Base-by-base conservation (phyloP, 768 basidiomycete species). In the Boletus edulis region DNA sequence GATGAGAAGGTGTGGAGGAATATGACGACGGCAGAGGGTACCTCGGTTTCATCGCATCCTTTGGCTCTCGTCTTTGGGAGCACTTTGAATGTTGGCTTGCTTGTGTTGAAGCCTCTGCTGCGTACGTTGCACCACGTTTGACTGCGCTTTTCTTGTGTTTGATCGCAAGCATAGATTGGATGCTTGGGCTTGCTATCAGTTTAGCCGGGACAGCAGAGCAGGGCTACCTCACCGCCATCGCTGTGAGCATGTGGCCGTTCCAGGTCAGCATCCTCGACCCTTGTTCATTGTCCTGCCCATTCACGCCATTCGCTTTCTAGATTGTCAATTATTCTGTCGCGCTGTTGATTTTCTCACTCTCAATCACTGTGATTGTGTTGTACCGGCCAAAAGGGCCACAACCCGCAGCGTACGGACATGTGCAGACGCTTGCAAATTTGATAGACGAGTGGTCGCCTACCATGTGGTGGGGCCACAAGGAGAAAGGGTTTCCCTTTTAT, bases 371-470 rank as follows among this genome's bases (percentile, higher is more conserved):
- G 15, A 24, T 62, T 27, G 62, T 57, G 3, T 32, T 62, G 24
- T 29, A 37, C 32, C 59, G 29, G 29, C 69, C 61, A 9, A 54
- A 40, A 17, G 69, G 69, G 3, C 58, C 62, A 0, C 72, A 73
- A 37, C 72, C 66, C 0, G 67, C 63, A 5, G 58, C 67, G n/a
- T 74, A 73, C 27, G 70, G 72, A 3, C 70, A 73, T 20, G 46
- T 73, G 2, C 67, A 72, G 44, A 74, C 68, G 15, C 62, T 74
- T 15, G 69, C 65, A 3, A 70, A 72, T 45, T 52, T 72, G 52
- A 60, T 72, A 35, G 73, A 74, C 51, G 70, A 74, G n/a, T 69
- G 73, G 73, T 67, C 68, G n/a, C 53, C 62, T 1, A 66, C 54
- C 8, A 67, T 71, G 58, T 65, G 69, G 68, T 71, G 69, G 63